phyloP scores from a whole-genome alignment of 1,284 basidiomycete genomes.

The Ceratobasidium sp. region DNA sequence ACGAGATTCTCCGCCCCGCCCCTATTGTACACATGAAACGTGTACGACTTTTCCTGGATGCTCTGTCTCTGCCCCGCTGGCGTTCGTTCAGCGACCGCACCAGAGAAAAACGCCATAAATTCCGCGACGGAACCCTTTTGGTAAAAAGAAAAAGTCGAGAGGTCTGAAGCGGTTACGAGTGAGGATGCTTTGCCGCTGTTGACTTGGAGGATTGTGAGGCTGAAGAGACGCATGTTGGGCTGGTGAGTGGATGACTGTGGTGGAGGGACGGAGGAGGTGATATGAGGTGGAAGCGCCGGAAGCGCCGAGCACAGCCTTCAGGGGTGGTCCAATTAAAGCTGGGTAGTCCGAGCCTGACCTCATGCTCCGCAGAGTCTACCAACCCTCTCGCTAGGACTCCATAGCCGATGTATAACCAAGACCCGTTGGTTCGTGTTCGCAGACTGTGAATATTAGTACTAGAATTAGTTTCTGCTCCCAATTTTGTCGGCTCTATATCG shows the following conservation, averaged over 20 bases:
- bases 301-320: conserved; percentile 9
- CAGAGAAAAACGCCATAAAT: conserved; percentile 92
- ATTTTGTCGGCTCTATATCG: no score
- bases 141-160: conserved; percentile 95
- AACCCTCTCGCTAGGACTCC: no score
- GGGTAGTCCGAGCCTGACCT: neutral
- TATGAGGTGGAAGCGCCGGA: conserved; percentile 14
- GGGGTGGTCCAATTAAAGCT: neutral
- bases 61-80: conserved; percentile 89
- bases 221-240: conserved; percentile 64
- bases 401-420: no score
- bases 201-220: conserved; percentile 63
- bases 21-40: conserved; percentile 91
- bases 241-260: conserved; percentile 20
- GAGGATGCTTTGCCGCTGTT: conserved; percentile 65
- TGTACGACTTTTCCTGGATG: conserved; percentile 95
- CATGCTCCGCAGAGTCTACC: no score
- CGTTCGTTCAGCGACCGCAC: conserved; percentile 94
- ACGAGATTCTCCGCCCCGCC: conserved; percentile 84
- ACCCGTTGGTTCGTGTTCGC: no score
- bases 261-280: conserved; percentile 12
- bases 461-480: no score
- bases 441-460: no score
- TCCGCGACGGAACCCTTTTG: conserved; percentile 88
- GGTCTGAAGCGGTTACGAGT: conserved; percentile 83